These are phyloP conservation scores for Salinomyces thailandicus DNA, from an alignment of 2,329 filamentous ascomycete genomes.

Conservation along the genomic window DNA sequence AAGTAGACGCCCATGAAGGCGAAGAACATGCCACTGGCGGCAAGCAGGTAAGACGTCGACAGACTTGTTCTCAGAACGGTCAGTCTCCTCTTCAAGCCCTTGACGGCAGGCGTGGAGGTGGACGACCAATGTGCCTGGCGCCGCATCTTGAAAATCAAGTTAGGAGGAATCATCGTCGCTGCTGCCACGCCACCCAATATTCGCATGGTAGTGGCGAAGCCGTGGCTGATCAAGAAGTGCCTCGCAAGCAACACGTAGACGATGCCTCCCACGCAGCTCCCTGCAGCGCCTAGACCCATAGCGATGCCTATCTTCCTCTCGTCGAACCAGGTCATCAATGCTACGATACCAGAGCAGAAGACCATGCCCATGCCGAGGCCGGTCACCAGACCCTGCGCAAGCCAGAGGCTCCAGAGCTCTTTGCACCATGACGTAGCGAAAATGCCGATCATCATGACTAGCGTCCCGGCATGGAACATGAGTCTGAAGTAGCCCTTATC, in stretches of 20 bases:
- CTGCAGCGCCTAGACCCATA: conserved; percentile 25
- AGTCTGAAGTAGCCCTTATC: conserved; percentile 24
- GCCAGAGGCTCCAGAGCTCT: conserved; percentile 16
- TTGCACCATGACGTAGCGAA: conserved; percentile 17
- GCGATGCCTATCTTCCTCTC: conserved; percentile 25
- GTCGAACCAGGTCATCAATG: conserved; percentile 28
- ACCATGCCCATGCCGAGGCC: conserved; percentile 26
- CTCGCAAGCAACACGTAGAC: conserved; percentile 24
- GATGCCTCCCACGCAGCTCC: conserved; percentile 27
- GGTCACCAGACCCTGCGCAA: conserved; percentile 26
- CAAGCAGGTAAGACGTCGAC: conserved; percentile 14
- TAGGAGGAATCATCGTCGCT: conserved; percentile 17
- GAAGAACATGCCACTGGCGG: conserved; percentile 23
- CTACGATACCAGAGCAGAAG: conserved; percentile 22
- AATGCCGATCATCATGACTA: conserved; percentile 19
- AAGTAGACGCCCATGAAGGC: conserved; percentile 26
- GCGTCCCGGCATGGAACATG: conserved; percentile 23
- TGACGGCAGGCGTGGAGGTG: neutral
- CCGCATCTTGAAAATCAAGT: conserved; percentile 13
- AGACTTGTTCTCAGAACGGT: conserved; percentile 5
- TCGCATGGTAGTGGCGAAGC: conserved; percentile 24
- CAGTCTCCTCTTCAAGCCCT: neutral
- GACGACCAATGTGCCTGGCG: conserved; percentile 6
- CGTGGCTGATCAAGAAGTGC: conserved; percentile 20
- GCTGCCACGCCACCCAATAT: conserved; percentile 13